Evolutionary conservation across 371 early-diverging fungal species (phyloP).

Genomic region (Mucor circinelloides): DNA sequence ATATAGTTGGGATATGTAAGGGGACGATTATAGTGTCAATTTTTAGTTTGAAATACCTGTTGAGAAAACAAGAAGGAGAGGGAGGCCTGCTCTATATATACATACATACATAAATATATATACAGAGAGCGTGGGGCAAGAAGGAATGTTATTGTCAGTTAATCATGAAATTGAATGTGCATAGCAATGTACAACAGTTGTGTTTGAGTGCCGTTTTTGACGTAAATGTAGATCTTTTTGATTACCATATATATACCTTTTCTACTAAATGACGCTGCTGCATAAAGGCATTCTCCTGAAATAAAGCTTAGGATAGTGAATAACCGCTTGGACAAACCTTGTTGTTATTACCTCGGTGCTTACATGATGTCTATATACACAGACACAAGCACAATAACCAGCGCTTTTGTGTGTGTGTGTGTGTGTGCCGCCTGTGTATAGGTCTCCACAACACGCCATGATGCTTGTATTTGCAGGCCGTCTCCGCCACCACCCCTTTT

Average conservation of each 20-base stretch:
- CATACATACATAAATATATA: too few relatives aligned
- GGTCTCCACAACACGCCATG: neutral
- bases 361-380: neutral
- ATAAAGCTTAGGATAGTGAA: neutral
- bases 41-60: neutral
- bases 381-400: neutral
- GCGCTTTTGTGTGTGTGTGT: neutral
- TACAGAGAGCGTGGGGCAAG: neutral
- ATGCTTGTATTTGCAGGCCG: neutral
- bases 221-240: slow-evolving; percentile 1
- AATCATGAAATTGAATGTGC: neutral
- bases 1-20: neutral
- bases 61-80: neutral
- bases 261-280: neutral
- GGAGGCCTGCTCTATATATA: too few relatives aligned
- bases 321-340: neutral
- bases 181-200: neutral
- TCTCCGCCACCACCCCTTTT: neutral
- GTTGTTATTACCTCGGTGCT: neutral
- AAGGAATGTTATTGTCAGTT: slow-evolving; percentile 2
- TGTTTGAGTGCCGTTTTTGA: neutral
- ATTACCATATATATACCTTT: neutral
- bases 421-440: neutral
- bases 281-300: neutral
- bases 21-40: neutral